Conservation (phyloP, 345 rosid species). For the Arabidopsis thaliana region TAIR10.1 NC_003071.7:12562501-12563000, state of each 20-base stretch:
- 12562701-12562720: constrained; percentile 2
- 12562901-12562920: constrained; percentile 49
- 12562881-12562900: constrained; percentile 48
- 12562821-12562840: constrained; percentile 47
- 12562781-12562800: constrained; percentile 30
- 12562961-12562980: constrained; percentile 38
- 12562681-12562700: neutral
- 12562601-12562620: neutral
- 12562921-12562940: constrained; percentile 39
- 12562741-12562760: constrained; percentile 11
- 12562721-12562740: constrained; percentile 2
- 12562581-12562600: neutral
- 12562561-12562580: neutral
- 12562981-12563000: constrained; percentile 43
- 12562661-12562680: constrained; percentile 11
- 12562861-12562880: constrained; percentile 27
- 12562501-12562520: too few species aligned
- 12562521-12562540: neutral
- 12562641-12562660: neutral
- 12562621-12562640: constrained; percentile 7
- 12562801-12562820: constrained; percentile 29
- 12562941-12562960: constrained; percentile 41
- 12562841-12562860: constrained; percentile 43
- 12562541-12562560: neutral
- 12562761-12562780: neutral